Conservation (phyloP, 2,329 filamentous ascomycete species). For the Drechslerella stenobrocha region DNA sequence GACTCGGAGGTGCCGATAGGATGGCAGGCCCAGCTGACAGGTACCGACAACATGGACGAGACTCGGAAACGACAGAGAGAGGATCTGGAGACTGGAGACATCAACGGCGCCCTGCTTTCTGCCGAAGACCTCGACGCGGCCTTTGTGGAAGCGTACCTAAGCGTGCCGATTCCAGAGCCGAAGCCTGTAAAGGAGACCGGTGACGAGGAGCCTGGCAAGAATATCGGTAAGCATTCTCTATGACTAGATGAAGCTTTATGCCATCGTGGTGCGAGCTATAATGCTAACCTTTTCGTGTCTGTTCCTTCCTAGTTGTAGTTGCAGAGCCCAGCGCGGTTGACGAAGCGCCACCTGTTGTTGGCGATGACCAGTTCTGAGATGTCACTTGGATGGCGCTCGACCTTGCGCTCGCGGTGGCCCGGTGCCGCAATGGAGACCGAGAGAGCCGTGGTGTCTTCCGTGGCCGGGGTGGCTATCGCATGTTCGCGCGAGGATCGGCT, state of each 20-base stretch:
- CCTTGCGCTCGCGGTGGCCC: background rate
- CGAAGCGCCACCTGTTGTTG: too few species aligned
- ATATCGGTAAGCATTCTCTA: too few species aligned
- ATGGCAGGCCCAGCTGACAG: slow-evolving; percentile 1
- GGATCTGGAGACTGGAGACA: background rate
- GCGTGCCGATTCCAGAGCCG: background rate
- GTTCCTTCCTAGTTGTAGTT: too few species aligned
- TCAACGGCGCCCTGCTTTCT: background rate
- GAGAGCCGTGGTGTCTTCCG: too few species aligned
- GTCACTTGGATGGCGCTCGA: too few species aligned
- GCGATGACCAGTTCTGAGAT: too few species aligned
- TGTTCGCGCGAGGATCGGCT: background rate
- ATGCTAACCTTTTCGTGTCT: too few species aligned
- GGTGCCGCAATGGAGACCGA: too few species aligned
- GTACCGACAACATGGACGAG: background rate
- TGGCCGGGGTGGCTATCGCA: background rate
- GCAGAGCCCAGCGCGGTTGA: too few species aligned
- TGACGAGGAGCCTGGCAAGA: background rate
- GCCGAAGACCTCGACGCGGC: slow-evolving; percentile 1
- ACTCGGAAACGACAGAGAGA: background rate
- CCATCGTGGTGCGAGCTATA: too few species aligned
- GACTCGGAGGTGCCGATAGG: slow-evolving; percentile 10
- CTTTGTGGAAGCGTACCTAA: slow-evolving; percentile 1
- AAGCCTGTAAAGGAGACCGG: background rate
- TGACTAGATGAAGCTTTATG: too few species aligned